Conservation (phyloP, 768 basidiomycete species). For the Hypholoma fasciculare region DNA sequence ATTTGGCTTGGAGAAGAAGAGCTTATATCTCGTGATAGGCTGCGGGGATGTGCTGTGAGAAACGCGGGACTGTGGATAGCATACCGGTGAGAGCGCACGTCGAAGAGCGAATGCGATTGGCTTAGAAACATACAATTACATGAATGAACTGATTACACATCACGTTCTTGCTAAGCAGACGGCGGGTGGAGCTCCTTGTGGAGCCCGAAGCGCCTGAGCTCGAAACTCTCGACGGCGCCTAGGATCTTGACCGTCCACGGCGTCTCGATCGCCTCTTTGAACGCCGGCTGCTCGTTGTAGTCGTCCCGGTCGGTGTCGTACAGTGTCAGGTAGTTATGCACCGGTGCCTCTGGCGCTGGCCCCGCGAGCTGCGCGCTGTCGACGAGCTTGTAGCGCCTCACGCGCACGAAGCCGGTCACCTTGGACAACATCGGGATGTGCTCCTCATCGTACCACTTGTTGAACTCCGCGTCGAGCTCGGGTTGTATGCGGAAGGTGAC, state of each 20-base stretch:
- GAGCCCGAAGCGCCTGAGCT: slow-evolving; percentile 16
- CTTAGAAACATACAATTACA: no score
- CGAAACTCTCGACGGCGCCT: slow-evolving; percentile 13
- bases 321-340: slow-evolving; percentile 31
- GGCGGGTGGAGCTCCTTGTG: no score
- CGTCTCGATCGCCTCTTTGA: slow-evolving; percentile 22
- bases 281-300: slow-evolving; percentile 22
- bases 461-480: slow-evolving; percentile 29
- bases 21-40: slow-evolving; percentile 34
- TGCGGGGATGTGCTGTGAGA: slow-evolving; percentile 63
- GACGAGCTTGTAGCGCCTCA: slow-evolving; percentile 28
- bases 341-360: slow-evolving; percentile 11
- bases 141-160: no score
- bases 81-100: slow-evolving; percentile 46
- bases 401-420: slow-evolving; percentile 30
- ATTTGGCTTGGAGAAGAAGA: not conserved
- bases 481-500: slow-evolving; percentile 20
- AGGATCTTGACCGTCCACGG: slow-evolving; percentile 25
- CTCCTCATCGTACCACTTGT: slow-evolving; percentile 37
- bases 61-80: slow-evolving; percentile 56
- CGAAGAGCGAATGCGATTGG: slow-evolving; percentile 19
- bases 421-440: slow-evolving; percentile 29
- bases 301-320: slow-evolving; percentile 27
- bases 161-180: no score
- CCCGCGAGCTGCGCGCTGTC: slow-evolving; percentile 16